phyloP scores from a whole-genome alignment of 345 rosid species.

The Excoecaria agallocha region DNA sequence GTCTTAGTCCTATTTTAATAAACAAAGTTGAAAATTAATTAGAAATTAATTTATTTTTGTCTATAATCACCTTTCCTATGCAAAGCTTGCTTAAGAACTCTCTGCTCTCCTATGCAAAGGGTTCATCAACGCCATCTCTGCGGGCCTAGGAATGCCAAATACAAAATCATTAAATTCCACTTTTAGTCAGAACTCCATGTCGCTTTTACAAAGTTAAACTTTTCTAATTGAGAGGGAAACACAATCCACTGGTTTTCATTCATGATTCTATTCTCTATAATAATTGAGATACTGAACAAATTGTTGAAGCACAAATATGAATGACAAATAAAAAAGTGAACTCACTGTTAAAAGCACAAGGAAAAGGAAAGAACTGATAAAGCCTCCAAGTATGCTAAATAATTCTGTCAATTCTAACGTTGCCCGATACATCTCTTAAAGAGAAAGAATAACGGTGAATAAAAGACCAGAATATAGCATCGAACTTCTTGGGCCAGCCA shows the following conservation, averaged over 20 bases:
- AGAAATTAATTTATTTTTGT: too few relatives aligned
- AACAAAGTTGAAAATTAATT: too few relatives aligned
- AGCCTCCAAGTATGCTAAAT: conserved; percentile 82
- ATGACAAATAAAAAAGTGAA: neutral
- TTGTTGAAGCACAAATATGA: neutral
- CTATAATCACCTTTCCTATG: conserved; percentile 75
- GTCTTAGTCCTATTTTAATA: too few relatives aligned
- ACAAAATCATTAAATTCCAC: neutral
- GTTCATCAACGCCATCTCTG: conserved; percentile 83
- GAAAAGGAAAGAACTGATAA: conserved; percentile 76
- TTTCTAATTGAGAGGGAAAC: neutral
- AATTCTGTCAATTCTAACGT: conserved; percentile 74
- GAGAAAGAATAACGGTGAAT: conserved; percentile 66
- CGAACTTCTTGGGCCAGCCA: conserved; percentile 79
- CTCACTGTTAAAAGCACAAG: conserved; percentile 59
- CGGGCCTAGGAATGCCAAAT: conserved; percentile 53
- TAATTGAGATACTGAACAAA: neutral
- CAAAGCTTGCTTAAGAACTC: conserved; percentile 91
- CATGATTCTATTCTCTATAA: too few relatives aligned
- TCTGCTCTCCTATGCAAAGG: conserved; percentile 95
- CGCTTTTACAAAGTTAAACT: neutral
- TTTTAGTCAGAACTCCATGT: neutral
- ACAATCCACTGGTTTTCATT: neutral
- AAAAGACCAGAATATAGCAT: conserved; percentile 64
- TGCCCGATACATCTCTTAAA: conserved; percentile 66